Evolutionary conservation across 2,329 filamentous ascomycete genomes (phyloP).

Genomic region (Talaromyces sp.): DNA sequence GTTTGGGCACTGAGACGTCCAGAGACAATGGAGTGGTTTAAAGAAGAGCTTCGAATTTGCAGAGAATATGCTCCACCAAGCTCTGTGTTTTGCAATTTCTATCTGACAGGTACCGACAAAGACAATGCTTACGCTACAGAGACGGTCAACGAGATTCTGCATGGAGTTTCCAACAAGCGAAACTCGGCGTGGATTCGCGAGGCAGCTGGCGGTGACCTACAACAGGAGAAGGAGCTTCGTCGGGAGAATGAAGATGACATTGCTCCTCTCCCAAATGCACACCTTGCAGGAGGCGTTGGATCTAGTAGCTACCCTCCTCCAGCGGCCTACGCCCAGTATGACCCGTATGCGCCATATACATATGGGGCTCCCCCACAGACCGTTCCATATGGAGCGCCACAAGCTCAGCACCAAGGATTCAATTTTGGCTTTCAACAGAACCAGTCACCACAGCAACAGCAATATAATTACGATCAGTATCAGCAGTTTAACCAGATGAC

Average conservation of each 20-base stretch:
- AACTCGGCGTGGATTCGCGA: slow-evolving; percentile 80
- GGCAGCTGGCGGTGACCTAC: slow-evolving; percentile 73
- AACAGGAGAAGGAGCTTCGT: slow-evolving; percentile 75
- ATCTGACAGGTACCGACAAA: slow-evolving; percentile 72
- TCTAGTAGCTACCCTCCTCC: slow-evolving; percentile 17
- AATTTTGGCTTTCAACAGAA: slow-evolving; percentile 19
- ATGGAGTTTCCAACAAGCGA: slow-evolving; percentile 80
- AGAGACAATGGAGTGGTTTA: slow-evolving; percentile 97
- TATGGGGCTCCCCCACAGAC: slow-evolving; percentile 20
- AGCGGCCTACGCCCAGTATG: slow-evolving; percentile 18
- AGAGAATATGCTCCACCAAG: slow-evolving; percentile 83
- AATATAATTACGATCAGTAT: slow-evolving; percentile 19
- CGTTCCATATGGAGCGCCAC: not conserved
- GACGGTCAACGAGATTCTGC: slow-evolving; percentile 81
- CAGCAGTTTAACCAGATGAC: slow-evolving; percentile 58
- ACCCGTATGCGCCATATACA: slow-evolving; percentile 22
- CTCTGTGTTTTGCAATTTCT: slow-evolving; percentile 90
- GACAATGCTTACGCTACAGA: slow-evolving; percentile 14
- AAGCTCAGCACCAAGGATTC: slow-evolving; percentile 13
- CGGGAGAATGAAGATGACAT: slow-evolving; percentile 81
- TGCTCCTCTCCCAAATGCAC: slow-evolving; percentile 67
- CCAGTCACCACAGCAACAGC: slow-evolving; percentile 9
- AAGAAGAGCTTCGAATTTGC: slow-evolving; percentile 88
- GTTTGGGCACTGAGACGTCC: slow-evolving; percentile 91
- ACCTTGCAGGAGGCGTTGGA: slow-evolving; percentile 22